phyloP scores from a whole-genome alignment of 805 yeast species.

The Kregervanrija pseudodelftensis region DNA sequence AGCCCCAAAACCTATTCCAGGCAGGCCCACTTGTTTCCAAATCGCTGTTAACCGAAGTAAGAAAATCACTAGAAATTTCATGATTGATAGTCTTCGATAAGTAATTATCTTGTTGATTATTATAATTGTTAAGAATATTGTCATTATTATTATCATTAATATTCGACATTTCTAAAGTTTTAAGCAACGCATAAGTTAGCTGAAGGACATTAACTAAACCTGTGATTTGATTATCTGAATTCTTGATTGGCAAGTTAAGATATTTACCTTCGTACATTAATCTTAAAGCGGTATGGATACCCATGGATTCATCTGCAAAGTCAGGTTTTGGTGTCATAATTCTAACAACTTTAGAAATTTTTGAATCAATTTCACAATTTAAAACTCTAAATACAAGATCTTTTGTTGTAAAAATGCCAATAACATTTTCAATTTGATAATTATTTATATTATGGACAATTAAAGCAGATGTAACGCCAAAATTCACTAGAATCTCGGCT shows the following conservation, averaged over 20 bases:
- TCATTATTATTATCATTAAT: slow-evolving; percentile 11
- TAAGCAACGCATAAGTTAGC: slow-evolving; percentile 34
- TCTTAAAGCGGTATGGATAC: slow-evolving; percentile 37
- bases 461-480: slow-evolving; percentile 35
- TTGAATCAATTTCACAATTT: slow-evolving; percentile 30
- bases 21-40: slow-evolving; percentile 23
- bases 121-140: not conserved
- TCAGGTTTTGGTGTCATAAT: slow-evolving; percentile 41
- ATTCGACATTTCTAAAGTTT: slow-evolving; percentile 27
- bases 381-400: slow-evolving; percentile 38
- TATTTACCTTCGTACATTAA: slow-evolving; percentile 42
- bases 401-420: slow-evolving; percentile 41
- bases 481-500: slow-evolving; percentile 31
- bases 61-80: not conserved
- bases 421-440: slow-evolving; percentile 24
- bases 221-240: slow-evolving; percentile 24
- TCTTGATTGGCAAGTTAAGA: slow-evolving; percentile 35
- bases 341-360: slow-evolving; percentile 31
- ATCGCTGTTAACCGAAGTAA: not conserved
- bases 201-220: slow-evolving; percentile 39
- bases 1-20: slow-evolving; percentile 28
- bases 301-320: slow-evolving; percentile 33
- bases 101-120: not conserved
- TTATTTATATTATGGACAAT: slow-evolving; percentile 24
- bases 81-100: not conserved